Conservation (phyloP, 805 yeast genomes). For the Candida taoyuanica region DNA sequence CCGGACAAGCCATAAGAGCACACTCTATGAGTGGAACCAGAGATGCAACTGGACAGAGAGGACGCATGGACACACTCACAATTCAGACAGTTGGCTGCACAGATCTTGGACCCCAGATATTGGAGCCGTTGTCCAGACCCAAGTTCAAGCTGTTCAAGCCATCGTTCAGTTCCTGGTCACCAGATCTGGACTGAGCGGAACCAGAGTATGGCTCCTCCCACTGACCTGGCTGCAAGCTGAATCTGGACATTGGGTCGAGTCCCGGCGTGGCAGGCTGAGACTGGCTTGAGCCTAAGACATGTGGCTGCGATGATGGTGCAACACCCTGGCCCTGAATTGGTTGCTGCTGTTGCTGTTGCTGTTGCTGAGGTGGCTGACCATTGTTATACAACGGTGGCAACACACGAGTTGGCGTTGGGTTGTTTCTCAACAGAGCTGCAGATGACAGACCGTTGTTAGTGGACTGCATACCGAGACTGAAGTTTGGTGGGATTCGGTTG, state of each 20-base stretch:
- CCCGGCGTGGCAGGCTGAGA: constrained; percentile 31
- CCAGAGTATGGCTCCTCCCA: constrained; percentile 8
- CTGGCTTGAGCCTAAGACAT: too few relatives aligned
- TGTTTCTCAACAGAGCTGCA: constrained; percentile 29
- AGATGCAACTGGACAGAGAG: background rate
- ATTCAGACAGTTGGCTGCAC: constrained; percentile 11
- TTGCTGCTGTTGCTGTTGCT: constrained; percentile 14
- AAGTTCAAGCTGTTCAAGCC: constrained; percentile 24
- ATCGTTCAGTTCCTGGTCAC: constrained; percentile 23
- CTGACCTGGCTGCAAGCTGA: constrained; percentile 16
- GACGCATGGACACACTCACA: too few relatives aligned
- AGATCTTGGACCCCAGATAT: constrained; percentile 27
- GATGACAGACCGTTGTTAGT: constrained; percentile 20
- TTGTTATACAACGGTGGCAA: constrained; percentile 21
- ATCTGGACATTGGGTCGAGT: constrained; percentile 26
- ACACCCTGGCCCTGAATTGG: constrained; percentile 6
- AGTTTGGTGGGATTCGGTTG: constrained; percentile 26
- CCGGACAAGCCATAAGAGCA: too few relatives aligned
- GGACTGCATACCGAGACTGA: constrained; percentile 18
- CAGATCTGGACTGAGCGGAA: constrained; percentile 5
- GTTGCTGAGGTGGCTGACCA: constrained; percentile 5
- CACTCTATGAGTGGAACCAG: too few relatives aligned
- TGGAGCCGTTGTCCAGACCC: constrained; percentile 24
- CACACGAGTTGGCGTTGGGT: constrained; percentile 27
- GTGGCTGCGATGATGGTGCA: constrained; percentile 11